phyloP scores from a whole-genome alignment of 345 rosid species.

The Arabidopsis suecica region DNA sequence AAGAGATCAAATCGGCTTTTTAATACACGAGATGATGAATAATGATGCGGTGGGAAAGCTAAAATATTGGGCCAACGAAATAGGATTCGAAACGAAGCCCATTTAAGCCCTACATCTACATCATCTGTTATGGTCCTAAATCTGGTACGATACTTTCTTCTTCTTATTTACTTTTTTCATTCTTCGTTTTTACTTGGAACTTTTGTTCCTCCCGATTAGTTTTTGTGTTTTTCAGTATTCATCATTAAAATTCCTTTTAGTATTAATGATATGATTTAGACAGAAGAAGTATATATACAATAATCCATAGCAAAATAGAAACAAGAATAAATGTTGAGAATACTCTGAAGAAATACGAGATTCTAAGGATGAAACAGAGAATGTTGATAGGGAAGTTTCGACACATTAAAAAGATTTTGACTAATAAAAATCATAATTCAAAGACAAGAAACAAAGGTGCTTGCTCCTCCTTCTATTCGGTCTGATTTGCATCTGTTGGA shows the following conservation, averaged over 20 bases:
- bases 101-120: background rate
- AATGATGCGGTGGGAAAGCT: background rate
- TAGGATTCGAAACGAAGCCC: background rate
- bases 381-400: background rate
- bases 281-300: background rate
- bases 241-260: background rate
- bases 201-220: background rate
- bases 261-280: background rate
- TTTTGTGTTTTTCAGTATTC: background rate
- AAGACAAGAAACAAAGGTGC: constrained; percentile 5
- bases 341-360: background rate
- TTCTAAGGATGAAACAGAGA: background rate
- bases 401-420: no score
- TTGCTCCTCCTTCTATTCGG: background rate
- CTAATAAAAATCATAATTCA: background rate
- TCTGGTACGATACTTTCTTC: background rate
- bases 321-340: background rate
- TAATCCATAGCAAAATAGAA: background rate
- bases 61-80: background rate
- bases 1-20: background rate
- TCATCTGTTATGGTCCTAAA: background rate
- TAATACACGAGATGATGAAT: background rate
- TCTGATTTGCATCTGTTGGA: background rate
- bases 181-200: background rate
- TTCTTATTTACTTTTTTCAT: background rate